phyloP scores from a whole-genome alignment of 2,329 filamentous ascomycete species.

The Plectosphaerella sp. region DNA sequence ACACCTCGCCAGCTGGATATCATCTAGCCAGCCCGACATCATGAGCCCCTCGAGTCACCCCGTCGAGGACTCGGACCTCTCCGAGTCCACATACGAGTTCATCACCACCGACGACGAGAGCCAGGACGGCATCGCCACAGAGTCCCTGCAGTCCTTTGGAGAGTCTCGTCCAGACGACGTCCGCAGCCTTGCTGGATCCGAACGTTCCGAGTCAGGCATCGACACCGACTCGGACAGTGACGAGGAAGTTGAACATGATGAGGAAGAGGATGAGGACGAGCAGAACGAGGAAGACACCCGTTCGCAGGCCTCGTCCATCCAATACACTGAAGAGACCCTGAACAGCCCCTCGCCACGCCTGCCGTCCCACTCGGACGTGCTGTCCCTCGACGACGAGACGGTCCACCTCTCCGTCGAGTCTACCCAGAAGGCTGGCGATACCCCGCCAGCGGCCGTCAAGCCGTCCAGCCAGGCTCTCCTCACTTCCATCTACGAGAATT shows the following conservation, averaged over 20 bases:
- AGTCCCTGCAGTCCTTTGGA: slow-evolving; percentile 47
- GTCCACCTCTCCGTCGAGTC: too few species aligned
- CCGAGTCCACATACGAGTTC: slow-evolving; percentile 54
- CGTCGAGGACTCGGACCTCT: slow-evolving; percentile 45
- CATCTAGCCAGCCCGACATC: slow-evolving; percentile 52
- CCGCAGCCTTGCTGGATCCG: slow-evolving; percentile 45
- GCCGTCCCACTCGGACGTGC: slow-evolving; percentile 1
- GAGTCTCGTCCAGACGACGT: slow-evolving; percentile 45
- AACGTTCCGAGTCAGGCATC: slow-evolving; percentile 38
- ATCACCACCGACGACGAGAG: slow-evolving; percentile 51
- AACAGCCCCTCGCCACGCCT: slow-evolving; percentile 30
- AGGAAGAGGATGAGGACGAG: slow-evolving; percentile 17
- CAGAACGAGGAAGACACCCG: slow-evolving; percentile 15
- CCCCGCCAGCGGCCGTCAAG: slow-evolving; percentile 9
- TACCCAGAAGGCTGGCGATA: slow-evolving; percentile 12
- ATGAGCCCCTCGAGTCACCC: slow-evolving; percentile 40
- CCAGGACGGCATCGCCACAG: slow-evolving; percentile 40
- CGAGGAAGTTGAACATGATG: not conserved
- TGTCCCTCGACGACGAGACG: not conserved
- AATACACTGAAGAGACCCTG: slow-evolving; percentile 45
- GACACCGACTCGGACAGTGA: slow-evolving; percentile 9
- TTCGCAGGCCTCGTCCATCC: slow-evolving; percentile 33
- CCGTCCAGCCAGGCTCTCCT: too few species aligned
- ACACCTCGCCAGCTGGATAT: slow-evolving; percentile 55
- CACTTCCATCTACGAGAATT: too few species aligned